phyloP scores from a whole-genome alignment of 441 rosid species.

The Macaranga tanarius region DNA sequence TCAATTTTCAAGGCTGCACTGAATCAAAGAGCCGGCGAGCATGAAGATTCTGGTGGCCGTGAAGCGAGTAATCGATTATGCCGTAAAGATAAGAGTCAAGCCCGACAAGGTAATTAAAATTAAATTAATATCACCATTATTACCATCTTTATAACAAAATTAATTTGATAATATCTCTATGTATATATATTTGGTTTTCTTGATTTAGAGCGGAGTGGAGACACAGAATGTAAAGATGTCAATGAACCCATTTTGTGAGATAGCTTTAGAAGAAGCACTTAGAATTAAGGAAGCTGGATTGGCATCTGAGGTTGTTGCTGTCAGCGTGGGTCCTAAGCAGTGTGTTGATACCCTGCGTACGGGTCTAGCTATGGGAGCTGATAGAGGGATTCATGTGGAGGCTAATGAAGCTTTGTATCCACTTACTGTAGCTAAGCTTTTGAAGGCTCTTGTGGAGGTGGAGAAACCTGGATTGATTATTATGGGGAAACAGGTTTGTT shows the following conservation, averaged over 20 bases:
- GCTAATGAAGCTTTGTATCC: conserved; percentile 47
- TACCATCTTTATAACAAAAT: no score
- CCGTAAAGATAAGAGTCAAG: conserved; percentile 92
- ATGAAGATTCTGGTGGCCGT: conserved; percentile 93
- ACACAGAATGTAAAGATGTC: conserved; percentile 95
- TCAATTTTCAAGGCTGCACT: no score
- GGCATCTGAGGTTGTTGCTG: conserved; percentile 81
- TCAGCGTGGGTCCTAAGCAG: conserved; percentile 66
- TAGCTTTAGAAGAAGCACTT: conserved; percentile 87
- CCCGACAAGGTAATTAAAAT: conserved; percentile 65
- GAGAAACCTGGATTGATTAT: conserved; percentile 83
- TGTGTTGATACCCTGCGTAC: conserved; percentile 87
- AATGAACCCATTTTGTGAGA: conserved; percentile 97
- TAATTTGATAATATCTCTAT: no score
- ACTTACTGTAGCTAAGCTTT: conserved; percentile 71
- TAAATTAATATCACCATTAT: conserved; percentile 12
- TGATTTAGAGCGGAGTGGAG: conserved; percentile 75
- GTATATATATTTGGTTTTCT: background rate
- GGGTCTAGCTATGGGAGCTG: conserved; percentile 96
- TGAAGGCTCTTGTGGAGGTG: conserved; percentile 62
- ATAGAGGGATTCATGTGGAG: conserved; percentile 80
- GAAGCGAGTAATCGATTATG: conserved; percentile 87
- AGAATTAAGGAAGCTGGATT: conserved; percentile 78
- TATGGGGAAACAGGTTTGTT: conserved; percentile 76
- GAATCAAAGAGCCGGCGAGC: background rate